These are phyloP conservation scores for Chenopodium quinoa DNA, from an alignment of 148 eudicot species.

Conservation along the genomic window DNA sequence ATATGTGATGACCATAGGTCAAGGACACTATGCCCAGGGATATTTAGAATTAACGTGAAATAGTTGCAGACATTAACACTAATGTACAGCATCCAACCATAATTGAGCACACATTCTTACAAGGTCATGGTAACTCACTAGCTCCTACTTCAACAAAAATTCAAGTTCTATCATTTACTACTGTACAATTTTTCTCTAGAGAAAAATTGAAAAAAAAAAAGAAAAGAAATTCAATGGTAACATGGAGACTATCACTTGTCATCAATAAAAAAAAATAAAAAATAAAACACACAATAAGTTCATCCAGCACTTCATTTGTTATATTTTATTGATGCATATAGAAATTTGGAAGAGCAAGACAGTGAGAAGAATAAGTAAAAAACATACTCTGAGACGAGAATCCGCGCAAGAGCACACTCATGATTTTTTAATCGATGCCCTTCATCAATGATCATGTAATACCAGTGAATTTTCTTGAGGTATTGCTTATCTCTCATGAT, in stretches of 20 bases:
- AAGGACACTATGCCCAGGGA: neutral
- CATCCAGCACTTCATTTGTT: neutral
- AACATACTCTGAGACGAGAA: slow-evolving; percentile 86
- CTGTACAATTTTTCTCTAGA: neutral
- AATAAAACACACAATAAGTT: no score
- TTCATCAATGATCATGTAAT: slow-evolving; percentile 95
- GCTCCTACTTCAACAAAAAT: neutral
- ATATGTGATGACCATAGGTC: neutral
- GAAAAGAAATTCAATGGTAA: neutral
- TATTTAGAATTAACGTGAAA: neutral
- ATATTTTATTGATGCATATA: neutral
- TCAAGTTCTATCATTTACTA: neutral
- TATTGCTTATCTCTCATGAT: slow-evolving; percentile 91
- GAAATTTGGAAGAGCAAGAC: neutral
- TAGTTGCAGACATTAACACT: neutral
- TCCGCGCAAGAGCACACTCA: slow-evolving; percentile 87
- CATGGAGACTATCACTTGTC: neutral
- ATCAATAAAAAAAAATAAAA: neutral
- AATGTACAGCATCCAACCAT: neutral
- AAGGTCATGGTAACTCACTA: neutral
- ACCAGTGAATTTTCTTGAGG: slow-evolving; percentile 90
- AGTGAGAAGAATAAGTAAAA: neutral
- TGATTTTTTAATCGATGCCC: slow-evolving; percentile 94
- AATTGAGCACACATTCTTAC: slow-evolving; percentile 7
- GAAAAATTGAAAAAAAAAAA: neutral